Evolutionary conservation across 139 green algal species (phyloP).

Genomic region (Raphidocelis subcapitata): DNA sequence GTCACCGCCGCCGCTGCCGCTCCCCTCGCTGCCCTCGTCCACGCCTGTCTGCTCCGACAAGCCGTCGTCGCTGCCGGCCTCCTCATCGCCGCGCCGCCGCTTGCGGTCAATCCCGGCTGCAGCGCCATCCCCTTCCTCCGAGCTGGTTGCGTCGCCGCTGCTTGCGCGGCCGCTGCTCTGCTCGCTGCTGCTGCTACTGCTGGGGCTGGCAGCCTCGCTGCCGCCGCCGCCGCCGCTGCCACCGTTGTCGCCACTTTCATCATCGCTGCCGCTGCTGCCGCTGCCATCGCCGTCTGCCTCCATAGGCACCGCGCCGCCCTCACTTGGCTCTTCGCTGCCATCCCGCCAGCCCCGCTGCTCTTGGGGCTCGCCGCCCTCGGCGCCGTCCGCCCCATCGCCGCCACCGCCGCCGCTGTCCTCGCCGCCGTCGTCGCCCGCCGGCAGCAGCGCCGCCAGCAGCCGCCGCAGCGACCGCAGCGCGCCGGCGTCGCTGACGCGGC

Average conservation of each 20-base stretch:
- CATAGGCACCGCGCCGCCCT: no score
- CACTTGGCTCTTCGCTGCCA: no score
- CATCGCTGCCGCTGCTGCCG: constrained; percentile 8
- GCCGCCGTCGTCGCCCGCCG: no score
- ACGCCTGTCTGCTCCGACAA: no score
- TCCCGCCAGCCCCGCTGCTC: no score
- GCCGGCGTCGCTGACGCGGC: no score
- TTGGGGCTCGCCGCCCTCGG: no score
- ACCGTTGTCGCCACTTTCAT: not conserved
- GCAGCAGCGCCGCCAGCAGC: no score
- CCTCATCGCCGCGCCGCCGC: not conserved
- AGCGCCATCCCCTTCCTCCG: not conserved
- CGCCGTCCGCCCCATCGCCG: no score
- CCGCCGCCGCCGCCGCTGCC: not conserved
- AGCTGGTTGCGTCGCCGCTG: constrained; percentile 2
- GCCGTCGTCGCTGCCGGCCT: not conserved
- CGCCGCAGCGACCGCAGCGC: no score
- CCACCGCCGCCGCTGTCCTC: no score
- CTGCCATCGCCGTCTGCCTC: no score
- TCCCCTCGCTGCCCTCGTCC: not conserved
- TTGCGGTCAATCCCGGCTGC: not conserved
- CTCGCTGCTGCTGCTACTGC: not conserved
- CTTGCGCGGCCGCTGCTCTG: not conserved
- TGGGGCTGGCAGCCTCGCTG: not conserved
- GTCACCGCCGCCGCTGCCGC: not conserved